Evolutionary conservation across 2,329 filamentous ascomycete species (phyloP).

Genomic region (Fusarium sp.): DNA sequence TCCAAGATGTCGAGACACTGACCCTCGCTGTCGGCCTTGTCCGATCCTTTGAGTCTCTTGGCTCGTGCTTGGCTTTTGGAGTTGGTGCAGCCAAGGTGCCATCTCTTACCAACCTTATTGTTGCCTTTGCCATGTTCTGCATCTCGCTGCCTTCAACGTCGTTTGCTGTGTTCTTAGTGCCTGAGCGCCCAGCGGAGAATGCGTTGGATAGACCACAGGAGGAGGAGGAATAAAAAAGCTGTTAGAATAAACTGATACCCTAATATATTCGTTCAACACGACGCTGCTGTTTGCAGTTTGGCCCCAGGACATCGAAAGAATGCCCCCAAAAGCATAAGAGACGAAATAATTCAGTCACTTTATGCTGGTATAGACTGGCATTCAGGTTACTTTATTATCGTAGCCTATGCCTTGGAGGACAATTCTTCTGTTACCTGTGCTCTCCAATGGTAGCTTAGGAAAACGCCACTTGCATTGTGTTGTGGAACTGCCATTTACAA

Average conservation of each 20-base stretch:
- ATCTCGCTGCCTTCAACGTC: constrained; percentile 55
- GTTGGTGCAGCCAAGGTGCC: constrained; percentile 59
- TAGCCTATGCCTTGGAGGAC: no score
- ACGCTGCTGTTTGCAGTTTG: fast-evolving
- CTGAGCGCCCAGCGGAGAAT: constrained; percentile 44
- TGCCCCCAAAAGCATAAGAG: neutral
- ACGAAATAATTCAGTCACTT: neutral
- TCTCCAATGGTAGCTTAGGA: neutral
- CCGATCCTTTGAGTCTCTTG: constrained; percentile 61
- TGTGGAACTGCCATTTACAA: neutral
- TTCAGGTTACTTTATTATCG: neutral
- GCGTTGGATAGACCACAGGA: constrained; percentile 10
- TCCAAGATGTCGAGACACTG: constrained; percentile 63
- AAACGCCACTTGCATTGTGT: constrained; percentile 21
- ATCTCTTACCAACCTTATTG: constrained; percentile 61
- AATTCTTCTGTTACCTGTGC: neutral
- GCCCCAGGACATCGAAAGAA: neutral
- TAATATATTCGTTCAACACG: neutral
- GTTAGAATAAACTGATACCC: neutral
- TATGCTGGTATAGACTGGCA: no score
- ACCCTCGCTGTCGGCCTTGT: constrained; percentile 61
- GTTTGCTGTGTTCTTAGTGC: constrained; percentile 52
- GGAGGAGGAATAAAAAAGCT: neutral
- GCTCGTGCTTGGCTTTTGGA: constrained; percentile 59
- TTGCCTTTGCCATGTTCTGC: constrained; percentile 61